Base-by-base conservation (phyloP, 257 asterid genomes). In the Catharanthus roseus region DNA sequence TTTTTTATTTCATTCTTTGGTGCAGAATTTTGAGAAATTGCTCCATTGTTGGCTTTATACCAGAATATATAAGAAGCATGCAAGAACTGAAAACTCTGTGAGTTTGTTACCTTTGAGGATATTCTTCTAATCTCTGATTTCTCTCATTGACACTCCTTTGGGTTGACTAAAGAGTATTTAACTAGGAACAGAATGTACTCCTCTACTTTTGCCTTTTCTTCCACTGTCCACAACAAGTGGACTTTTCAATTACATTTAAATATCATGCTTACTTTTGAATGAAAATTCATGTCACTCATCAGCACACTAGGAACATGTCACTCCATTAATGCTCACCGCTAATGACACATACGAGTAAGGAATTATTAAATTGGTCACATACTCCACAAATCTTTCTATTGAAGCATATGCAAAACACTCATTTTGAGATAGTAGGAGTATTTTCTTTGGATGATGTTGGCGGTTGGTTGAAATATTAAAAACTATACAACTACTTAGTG, bases 1-100 rank as follows among this genome's bases (percentile, higher is more conserved):
- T 50, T 75, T 72, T n/a, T 50, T 55, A 58, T 73, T 67, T 68
- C 61, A 41, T 62, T 67, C 33, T 70, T 49, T 77, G 81, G 34
- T 83, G 87, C 93, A 93, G 99, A 79, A 65, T 82, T 68, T 61
- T 93, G 67, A 86, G 89, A 73, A 93, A 91, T 82, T 93, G 97
- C 80, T 89, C 93, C 5, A 86, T 93, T 73, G 28, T 8, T 36
- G 99, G 86, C 77, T 51, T 51, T 10, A 91, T 93, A 70, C 98
- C 97, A 3, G 73, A 44, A 19, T 83, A 80, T 78, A 4, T 93
- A 21, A 85, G 82, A 73, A 67, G 1, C 66, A 44, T 85, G 83
- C 23, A 5, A 38, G 0, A 0, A 0, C 74, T 93, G 67, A 73
- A 61, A 67, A 71, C 76, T 74, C 73, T 93, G 98, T 93, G 81